Evolutionary conservation across 164 flowering plant genomes (phyloP), one percentile per base, ranked within the genome.

Genomic region (Protea cynaroides): DNA sequence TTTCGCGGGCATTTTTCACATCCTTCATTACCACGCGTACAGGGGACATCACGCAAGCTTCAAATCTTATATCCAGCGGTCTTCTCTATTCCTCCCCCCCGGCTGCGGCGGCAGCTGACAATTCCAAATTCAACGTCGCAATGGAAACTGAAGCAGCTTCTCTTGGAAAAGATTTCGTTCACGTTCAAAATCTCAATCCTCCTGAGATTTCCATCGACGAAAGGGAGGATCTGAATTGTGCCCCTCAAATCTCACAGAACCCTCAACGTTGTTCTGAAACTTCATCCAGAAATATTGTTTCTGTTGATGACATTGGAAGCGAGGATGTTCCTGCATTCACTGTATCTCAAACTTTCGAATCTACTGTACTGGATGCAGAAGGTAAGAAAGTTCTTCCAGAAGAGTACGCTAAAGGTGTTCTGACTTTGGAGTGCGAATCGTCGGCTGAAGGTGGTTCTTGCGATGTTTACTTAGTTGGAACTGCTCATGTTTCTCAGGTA

Each of bases 401-500:
- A 49, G 97, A 85, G 78, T 72, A 90, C 8, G 65, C 75, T 51
- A 81, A 73, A 59, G 74, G 74, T 59, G 86, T 85, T 65, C 65
- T 81, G 67, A 58, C 63, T 25, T 79, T 94, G 61, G 70, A 84
- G 21, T 89, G 97, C 60, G 95, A 86, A 47, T 84, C 93, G 0
- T 49, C 79, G 7, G 92, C 79, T 0, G 86, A 76, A 8, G 86
- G 86, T 8, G 95, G 90, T 46, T 65, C 67, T 17, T 91, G 98
- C 67, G 82, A 79, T 54, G 95, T 94, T 29, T 82, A 82, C 66
- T 59, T 94, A 70, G 84, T 94, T 22, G 98, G 98, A 37, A 94
- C 98, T 4, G 92, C 95, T 36, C 98, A 91, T 71, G 93, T 91
- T 58, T 94, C 98, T 25, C 62, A 75, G 87, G 98, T 89, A 77